phyloP scores from a whole-genome alignment of 1,284 basidiomycete species.

The Rhodotorula sp. region DNA sequence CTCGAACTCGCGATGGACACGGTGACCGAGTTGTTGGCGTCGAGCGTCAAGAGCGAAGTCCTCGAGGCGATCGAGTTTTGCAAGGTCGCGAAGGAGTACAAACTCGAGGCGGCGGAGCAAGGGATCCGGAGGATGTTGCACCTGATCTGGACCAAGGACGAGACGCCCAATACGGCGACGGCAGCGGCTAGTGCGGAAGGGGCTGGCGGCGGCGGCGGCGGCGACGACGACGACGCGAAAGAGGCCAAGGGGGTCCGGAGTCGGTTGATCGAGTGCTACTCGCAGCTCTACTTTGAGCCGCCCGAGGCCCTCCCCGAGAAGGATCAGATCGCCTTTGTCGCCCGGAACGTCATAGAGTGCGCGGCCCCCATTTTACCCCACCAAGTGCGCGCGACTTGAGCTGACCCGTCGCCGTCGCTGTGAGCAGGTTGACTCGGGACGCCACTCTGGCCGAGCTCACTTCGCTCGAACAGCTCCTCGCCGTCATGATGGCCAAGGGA shows the following conservation, averaged over 20 bases:
- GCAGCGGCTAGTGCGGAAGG: not conserved
- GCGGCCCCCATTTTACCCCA: not conserved
- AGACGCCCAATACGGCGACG: constrained; percentile 56
- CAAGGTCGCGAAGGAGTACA: constrained; percentile 76
- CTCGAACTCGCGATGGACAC: constrained; percentile 69
- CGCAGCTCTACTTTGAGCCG: constrained; percentile 82
- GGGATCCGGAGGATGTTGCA: constrained; percentile 97
- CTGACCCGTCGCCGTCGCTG: not conserved
- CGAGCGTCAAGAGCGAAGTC: constrained; percentile 89
- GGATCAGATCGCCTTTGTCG: constrained; percentile 85
- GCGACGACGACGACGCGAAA: constrained; percentile 62
- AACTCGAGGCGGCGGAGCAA: constrained; percentile 70
- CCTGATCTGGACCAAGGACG: constrained; percentile 96
- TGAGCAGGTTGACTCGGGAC: constrained; percentile 72
- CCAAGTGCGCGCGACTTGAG: not conserved
- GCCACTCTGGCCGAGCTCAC: constrained; percentile 94
- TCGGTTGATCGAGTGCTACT: constrained; percentile 85
- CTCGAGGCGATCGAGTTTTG: constrained; percentile 96
- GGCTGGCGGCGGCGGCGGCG: not conserved
- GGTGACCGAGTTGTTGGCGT: constrained; percentile 75
- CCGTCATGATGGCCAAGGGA: constrained; percentile 82
- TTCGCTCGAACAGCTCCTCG: constrained; percentile 92
- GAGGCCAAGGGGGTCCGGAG: constrained; percentile 86
- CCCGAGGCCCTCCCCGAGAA: constrained; percentile 64
- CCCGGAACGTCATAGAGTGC: constrained; percentile 97